A percentile compares a stretch with the other conserved stretches of the same genome.
Conservation (phyloP, 306 rosid species). For the Gillenia trifoliata region DNA sequence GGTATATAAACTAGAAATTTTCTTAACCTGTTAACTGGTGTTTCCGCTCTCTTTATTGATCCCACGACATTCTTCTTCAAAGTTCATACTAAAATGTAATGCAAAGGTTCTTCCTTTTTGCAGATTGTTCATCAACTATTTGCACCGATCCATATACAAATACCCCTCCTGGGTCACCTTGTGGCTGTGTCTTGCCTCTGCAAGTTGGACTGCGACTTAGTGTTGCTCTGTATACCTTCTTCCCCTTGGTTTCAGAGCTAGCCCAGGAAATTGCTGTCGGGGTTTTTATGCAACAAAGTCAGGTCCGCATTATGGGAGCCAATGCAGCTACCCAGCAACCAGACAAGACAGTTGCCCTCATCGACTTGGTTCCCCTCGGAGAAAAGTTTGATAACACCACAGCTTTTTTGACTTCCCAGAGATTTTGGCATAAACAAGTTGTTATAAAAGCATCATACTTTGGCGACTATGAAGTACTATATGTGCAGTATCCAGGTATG, state of each 20-base stretch:
- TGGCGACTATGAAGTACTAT: conserved; percentile 83
- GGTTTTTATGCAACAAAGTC: conserved; percentile 71
- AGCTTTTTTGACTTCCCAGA: conserved; percentile 58
- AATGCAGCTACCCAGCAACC: conserved; percentile 69
- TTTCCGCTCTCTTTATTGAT: conserved; percentile 4
- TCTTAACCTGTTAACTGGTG: conserved; percentile 6
- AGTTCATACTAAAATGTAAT: conserved; percentile 22
- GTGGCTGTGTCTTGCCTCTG: conserved; percentile 84
- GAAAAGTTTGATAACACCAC: conserved; percentile 66
- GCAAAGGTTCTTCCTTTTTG: conserved; percentile 20
- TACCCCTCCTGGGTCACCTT: conserved; percentile 90
- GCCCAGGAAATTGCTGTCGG: conserved; percentile 63
- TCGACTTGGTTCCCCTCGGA: conserved; percentile 76
- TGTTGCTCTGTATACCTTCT: conserved; percentile 71
- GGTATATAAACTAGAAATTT: conserved; percentile 38
- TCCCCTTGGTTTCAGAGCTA: conserved; percentile 78
- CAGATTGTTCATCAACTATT: conserved; percentile 66
- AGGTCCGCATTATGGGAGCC: conserved; percentile 84
- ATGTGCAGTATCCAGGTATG: conserved; percentile 88
- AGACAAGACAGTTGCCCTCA: conserved; percentile 66
- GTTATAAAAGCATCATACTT: conserved; percentile 60
- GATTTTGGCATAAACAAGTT: conserved; percentile 86
- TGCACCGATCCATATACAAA: conserved; percentile 75
- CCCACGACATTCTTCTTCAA: conserved; percentile 10
- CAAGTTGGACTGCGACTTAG: conserved; percentile 77